Evolutionary conservation across 257 asterid species (phyloP).

Genomic region (Cordia subcordata): DNA sequence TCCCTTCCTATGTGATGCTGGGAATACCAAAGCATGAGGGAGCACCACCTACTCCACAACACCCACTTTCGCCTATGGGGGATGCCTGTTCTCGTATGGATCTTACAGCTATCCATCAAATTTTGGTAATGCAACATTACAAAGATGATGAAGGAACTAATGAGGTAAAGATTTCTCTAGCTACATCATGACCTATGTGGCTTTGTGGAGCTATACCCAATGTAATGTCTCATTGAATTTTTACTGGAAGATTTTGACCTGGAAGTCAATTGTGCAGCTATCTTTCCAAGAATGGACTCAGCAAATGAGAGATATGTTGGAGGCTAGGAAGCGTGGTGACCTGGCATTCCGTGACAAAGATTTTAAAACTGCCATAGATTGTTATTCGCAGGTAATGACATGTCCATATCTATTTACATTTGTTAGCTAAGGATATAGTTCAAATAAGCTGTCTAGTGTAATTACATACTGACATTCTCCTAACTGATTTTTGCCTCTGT

Average conservation of each 20-base stretch:
- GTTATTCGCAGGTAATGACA: constrained; percentile 71
- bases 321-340: constrained; percentile 94
- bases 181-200: neutral
- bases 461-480: no score
- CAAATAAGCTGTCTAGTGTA: neutral
- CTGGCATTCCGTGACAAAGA: constrained; percentile 95
- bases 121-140: constrained; percentile 84
- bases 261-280: constrained; percentile 39
- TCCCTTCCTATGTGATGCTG: constrained; percentile 85
- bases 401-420: neutral
- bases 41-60: constrained; percentile 88
- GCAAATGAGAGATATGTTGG: constrained; percentile 93
- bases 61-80: constrained; percentile 89
- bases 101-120: constrained; percentile 95
- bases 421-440: neutral
- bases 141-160: constrained; percentile 92
- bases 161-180: constrained; percentile 84
- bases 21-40: constrained; percentile 85
- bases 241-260: constrained; percentile 14
- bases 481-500: no score
- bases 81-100: constrained; percentile 97
- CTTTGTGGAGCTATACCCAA: constrained; percentile 10
- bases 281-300: constrained; percentile 99
- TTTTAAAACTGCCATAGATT: constrained; percentile 79
- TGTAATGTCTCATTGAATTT: constrained; percentile 7